phyloP scores from a whole-genome alignment of 164 flowering plant genomes.

The Akebia trifoliata region DNA sequence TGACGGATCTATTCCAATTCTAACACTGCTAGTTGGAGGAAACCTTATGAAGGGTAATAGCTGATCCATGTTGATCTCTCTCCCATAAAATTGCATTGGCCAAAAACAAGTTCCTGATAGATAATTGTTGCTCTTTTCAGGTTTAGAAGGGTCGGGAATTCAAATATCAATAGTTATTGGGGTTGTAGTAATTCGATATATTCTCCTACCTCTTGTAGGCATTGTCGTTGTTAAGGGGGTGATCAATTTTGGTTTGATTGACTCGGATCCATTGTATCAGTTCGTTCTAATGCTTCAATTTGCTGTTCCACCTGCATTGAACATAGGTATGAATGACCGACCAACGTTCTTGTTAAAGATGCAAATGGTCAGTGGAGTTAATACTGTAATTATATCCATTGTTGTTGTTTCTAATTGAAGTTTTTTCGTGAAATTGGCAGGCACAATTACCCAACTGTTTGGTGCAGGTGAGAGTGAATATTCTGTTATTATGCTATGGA shows the following conservation, averaged over 20 bases:
- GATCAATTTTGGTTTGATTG: constrained; percentile 33
- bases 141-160: constrained; percentile 34
- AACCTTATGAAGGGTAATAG: constrained; percentile 59
- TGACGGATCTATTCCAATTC: constrained; percentile 63
- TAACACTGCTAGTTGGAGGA: constrained; percentile 63
- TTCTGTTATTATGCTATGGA: constrained; percentile 69
- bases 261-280: constrained; percentile 46
- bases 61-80: not conserved
- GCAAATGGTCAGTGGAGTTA: no score
- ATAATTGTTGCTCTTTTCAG: constrained; percentile 27
- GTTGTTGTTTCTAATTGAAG: no score
- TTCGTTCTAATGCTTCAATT: constrained; percentile 63
- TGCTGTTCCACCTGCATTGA: constrained; percentile 76
- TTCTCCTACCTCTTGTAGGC: constrained; percentile 51
- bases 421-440: constrained; percentile 30
- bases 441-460: constrained; percentile 60
- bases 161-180: constrained; percentile 35
- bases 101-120: no score
- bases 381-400: no score
- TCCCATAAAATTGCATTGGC: no score
- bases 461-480: constrained; percentile 67
- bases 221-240: constrained; percentile 50
- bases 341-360: no score
- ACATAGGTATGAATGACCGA: constrained; percentile 51
- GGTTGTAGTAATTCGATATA: constrained; percentile 39